Percentiles rank a stretch among this genome's conserved stretches.
These are phyloP conservation scores for Mucor irregularis DNA, from an alignment of 371 early-diverging fungal genomes.

Conservation along the genomic window DNA sequence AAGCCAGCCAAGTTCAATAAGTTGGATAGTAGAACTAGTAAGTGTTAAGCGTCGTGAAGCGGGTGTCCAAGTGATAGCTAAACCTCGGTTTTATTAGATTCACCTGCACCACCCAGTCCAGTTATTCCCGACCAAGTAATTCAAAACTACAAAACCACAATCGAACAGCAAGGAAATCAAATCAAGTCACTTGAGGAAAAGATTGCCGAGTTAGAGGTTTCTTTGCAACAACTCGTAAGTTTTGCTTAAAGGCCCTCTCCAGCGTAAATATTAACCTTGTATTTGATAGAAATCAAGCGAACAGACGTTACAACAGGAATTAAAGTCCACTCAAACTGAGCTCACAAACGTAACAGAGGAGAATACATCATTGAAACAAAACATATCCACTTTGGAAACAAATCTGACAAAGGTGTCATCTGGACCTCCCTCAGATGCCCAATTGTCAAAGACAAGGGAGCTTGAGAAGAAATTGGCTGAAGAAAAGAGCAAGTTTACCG, in stretches of 20 bases:
- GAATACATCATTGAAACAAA: constrained; percentile 5
- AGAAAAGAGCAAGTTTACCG: constrained; percentile 37
- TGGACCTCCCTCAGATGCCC: neutral
- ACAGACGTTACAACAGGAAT: constrained; percentile 1
- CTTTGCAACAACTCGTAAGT: constrained; percentile 27
- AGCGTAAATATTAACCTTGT: neutral
- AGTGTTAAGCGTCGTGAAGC: neutral
- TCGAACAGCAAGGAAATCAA: constrained; percentile 47
- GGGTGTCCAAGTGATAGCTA: neutral
- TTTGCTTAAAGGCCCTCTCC: neutral
- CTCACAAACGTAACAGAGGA: neutral
- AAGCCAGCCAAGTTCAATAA: constrained; percentile 36
- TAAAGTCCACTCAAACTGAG: constrained; percentile 2
- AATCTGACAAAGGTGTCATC: neutral
- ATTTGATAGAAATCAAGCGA: constrained; percentile 7
- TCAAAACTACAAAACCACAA: constrained; percentile 45
- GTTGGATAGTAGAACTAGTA: constrained; percentile 18
- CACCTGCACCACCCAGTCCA: constrained; percentile 18
- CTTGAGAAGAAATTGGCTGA: constrained; percentile 40
- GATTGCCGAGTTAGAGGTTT: constrained; percentile 23
- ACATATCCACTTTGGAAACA: constrained; percentile 7
- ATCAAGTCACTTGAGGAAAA: constrained; percentile 35
- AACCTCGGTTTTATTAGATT: constrained; percentile 1
- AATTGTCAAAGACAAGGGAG: constrained; percentile 9
- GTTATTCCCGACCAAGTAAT: constrained; percentile 32